Evolutionary conservation across 768 basidiomycete species (phyloP), one percentile per base, ranked within the genome.

Genomic region (Boletellus sp.): DNA sequence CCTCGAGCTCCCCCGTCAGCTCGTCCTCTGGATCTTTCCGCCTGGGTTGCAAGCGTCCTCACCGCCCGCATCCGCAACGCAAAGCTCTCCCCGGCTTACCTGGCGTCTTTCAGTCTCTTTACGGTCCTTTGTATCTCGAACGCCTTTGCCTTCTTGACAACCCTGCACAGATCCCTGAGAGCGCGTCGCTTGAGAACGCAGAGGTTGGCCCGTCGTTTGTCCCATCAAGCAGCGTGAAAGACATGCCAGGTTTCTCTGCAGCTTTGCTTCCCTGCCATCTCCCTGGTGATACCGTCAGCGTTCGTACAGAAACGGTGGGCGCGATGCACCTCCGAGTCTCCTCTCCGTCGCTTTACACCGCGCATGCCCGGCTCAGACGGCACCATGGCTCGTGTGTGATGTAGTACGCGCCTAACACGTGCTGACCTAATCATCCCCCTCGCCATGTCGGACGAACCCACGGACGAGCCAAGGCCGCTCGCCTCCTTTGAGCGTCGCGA

Each of bases 91-190:
- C 24, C 1, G 24, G 53, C 72, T 44, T 54, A 88, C 88, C 86
- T 72, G 24, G 84, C 65, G 22, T 74, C 76, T 65, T 88, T 92
- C 24, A 94, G 70, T 67, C 80, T 84, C 74, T 92, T 94, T 50
- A 93, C 78, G n/a, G 86, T 68, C 63, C 85, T 87, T 66, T 85
- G 88, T 1, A 79, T 80, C 70, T 95, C 93, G 53, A 90, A 88
- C 0, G 78, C 70, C 63, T 83, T 90, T 10, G 87, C 85, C 60
- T 86, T 90, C 72, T 91, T 94, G 24, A 85, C 80, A 5, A 84
- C 79, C 58, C 87, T 87, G 55, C 78, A 77, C 9, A 88, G 78
- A 56, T 87, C 85, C 63, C 80, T 86, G 43, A 87, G 62, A 50
- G 79, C 79, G 63, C 89, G 89, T 58, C 88, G 83, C 93, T 95